Conservation (phyloP, 2,329 filamentous ascomycete species). For the Thelonectria blattea region DNA sequence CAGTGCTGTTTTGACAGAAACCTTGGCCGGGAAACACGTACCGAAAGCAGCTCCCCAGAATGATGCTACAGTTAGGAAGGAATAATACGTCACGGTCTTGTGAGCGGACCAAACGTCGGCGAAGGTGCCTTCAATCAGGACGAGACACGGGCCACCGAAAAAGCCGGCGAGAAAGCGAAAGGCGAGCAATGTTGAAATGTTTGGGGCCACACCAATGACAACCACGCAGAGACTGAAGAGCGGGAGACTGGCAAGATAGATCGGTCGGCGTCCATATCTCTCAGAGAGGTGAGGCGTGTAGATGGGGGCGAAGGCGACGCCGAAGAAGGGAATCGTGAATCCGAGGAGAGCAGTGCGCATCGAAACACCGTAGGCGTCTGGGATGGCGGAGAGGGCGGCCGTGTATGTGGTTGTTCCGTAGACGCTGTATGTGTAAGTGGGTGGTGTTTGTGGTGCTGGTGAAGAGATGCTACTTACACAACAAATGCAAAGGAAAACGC, state of each 20-base stretch:
- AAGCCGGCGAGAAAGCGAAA: constrained; percentile 14
- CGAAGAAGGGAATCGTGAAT: constrained; percentile 15
- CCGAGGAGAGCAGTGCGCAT: constrained; percentile 13
- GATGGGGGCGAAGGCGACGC: constrained; percentile 12
- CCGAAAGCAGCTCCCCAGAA: constrained; percentile 14
- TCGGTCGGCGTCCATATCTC: constrained; percentile 12
- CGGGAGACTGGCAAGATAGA: constrained; percentile 13
- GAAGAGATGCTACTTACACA: neutral
- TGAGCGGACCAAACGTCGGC: constrained; percentile 14
- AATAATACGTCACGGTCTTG: constrained; percentile 18
- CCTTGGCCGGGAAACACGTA: neutral
- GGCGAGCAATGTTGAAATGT: constrained; percentile 15
- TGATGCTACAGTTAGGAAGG: constrained; percentile 13
- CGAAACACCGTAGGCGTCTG: constrained; percentile 11
- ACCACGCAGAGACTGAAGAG: constrained; percentile 17
- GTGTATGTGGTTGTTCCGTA: constrained; percentile 19
- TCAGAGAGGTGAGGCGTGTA: constrained; percentile 16
- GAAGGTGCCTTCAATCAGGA: constrained; percentile 17
- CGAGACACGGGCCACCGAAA: constrained; percentile 12
- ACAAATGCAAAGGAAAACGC: constrained; percentile 12
- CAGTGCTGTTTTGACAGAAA: neutral
- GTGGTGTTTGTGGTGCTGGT: neutral
- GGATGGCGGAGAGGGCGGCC: constrained; percentile 7
- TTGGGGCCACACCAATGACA: constrained; percentile 14
- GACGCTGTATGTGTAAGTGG: constrained; percentile 3